Percentiles rank a stretch among this genome's conserved stretches.
Evolutionary conservation across 768 basidiomycete species (phyloP).

Genomic region (Naganishia vaughanmartiniae): DNA sequence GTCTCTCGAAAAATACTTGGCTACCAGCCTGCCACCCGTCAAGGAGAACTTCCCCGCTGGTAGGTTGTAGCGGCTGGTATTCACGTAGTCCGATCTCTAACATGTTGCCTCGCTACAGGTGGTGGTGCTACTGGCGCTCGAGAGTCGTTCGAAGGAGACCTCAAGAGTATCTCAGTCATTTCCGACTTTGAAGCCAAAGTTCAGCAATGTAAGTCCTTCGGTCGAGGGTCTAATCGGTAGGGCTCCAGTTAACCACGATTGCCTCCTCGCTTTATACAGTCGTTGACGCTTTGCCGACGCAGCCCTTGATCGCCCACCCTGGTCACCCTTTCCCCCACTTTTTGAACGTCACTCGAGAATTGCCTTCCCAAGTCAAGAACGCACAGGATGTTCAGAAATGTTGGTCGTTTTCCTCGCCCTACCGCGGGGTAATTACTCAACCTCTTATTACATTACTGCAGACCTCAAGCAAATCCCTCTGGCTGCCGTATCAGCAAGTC

Average conservation of each 20-base stretch:
- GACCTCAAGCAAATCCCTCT: constrained; percentile 29
- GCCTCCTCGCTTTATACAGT: constrained; percentile 30
- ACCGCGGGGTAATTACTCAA: background rate
- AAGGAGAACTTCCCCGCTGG: constrained; percentile 50
- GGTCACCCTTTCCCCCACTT: constrained; percentile 51
- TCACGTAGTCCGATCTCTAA: constrained; percentile 31
- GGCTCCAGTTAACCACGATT: background rate
- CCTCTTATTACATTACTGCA: too few relatives aligned
- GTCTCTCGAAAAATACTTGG: constrained; percentile 46
- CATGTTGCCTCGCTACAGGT: background rate
- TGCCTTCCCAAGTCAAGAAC: constrained; percentile 43
- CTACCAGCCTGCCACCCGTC: constrained; percentile 42
- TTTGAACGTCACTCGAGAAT: constrained; percentile 37
- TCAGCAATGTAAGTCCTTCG: constrained; percentile 42
- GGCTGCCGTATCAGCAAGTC: constrained; percentile 21
- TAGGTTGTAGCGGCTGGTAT: constrained; percentile 39
- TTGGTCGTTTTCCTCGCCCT: constrained; percentile 31
- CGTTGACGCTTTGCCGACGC: constrained; percentile 41
- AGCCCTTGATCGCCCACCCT: constrained; percentile 48
- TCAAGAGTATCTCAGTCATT: constrained; percentile 46
- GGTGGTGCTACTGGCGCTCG: constrained; percentile 33
- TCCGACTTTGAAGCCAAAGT: constrained; percentile 44
- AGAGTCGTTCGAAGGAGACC: constrained; percentile 40
- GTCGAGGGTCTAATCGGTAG: background rate
- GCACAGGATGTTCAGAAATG: constrained; percentile 48